These are phyloP conservation scores for Entomortierella lignicola DNA, from an alignment of 192 early-diverging fungal species.

Conservation along the genomic window DNA sequence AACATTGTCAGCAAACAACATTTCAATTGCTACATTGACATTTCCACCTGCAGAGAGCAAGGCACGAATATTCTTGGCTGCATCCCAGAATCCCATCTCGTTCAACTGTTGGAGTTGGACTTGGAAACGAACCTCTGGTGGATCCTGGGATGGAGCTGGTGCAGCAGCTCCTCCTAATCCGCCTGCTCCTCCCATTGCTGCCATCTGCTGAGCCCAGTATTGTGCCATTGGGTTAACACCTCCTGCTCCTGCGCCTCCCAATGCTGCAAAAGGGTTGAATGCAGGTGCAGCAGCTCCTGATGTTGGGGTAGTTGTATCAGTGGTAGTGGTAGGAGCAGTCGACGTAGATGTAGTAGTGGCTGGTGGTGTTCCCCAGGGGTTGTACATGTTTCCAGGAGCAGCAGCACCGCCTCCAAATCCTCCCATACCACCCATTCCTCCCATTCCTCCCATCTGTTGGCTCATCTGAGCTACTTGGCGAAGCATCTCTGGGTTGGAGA, in stretches of 20 bases:
- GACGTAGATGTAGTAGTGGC: constrained; percentile 34
- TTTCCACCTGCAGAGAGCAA: constrained; percentile 86
- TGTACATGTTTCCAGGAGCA: constrained; percentile 35
- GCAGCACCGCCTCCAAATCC: constrained; percentile 32
- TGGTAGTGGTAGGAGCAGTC: constrained; percentile 23
- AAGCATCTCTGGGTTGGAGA: constrained; percentile 86
- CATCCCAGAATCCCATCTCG: constrained; percentile 98
- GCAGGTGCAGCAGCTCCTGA: constrained; percentile 31
- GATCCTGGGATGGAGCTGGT: constrained; percentile 46
- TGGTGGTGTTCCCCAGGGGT: constrained; percentile 53
- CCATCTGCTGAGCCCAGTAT: constrained; percentile 55
- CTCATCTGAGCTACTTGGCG: constrained; percentile 78
- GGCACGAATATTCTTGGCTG: constrained; percentile 90
- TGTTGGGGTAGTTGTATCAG: constrained; percentile 28
- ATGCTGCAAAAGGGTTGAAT: constrained; percentile 49
- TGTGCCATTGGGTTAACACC: constrained; percentile 49
- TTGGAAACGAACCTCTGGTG: constrained; percentile 76
- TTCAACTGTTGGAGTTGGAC: constrained; percentile 85
- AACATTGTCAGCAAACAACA: constrained; percentile 65
- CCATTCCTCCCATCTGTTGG: constrained; percentile 47
- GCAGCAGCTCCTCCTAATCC: constrained; percentile 56
- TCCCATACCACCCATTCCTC: constrained; percentile 29
- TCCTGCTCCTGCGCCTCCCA: constrained; percentile 43
- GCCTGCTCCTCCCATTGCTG: constrained; percentile 44
- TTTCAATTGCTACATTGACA: constrained; percentile 95